Conservation (phyloP, 2,329 filamentous ascomycete genomes). For the Drechslera avenae region DNA sequence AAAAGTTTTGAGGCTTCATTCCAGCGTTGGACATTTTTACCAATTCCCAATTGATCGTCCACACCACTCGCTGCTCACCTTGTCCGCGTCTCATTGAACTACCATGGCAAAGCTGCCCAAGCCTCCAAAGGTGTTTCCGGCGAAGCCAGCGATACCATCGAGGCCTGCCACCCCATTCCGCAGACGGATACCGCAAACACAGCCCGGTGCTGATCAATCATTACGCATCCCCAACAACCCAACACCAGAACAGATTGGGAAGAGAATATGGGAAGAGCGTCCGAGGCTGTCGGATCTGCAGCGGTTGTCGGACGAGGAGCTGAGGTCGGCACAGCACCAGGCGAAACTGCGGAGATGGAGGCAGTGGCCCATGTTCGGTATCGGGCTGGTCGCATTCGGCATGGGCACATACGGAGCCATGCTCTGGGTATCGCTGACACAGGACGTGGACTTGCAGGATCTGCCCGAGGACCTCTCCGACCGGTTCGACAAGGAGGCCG, state of each 20-base stretch:
- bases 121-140: conserved; percentile 28
- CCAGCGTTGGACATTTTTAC: conserved; percentile 13
- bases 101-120: conserved; percentile 44
- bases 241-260: conserved; percentile 24
- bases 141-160: conserved; percentile 27
- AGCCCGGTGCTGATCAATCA: conserved; percentile 16
- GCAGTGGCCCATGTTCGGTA: conserved; percentile 41
- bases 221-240: conserved; percentile 16
- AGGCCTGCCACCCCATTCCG: conserved; percentile 23
- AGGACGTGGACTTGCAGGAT: conserved; percentile 28
- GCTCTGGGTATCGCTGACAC: conserved; percentile 43
- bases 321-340: conserved; percentile 31
- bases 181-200: conserved; percentile 20
- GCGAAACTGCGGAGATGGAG: conserved; percentile 38
- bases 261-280: conserved; percentile 33
- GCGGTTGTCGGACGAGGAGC: conserved; percentile 36
- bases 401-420: conserved; percentile 50
- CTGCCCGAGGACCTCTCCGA: conserved; percentile 51
- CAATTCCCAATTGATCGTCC: conserved; percentile 26
- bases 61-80: conserved; percentile 11
- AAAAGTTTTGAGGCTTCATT: conserved; percentile 21
- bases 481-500: conserved; percentile 54
- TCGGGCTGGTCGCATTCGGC: conserved; percentile 44
- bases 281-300: conserved; percentile 33
- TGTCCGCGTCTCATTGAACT: conserved; percentile 21